These are phyloP conservation scores for Fusarium succisae DNA, from an alignment of 2,329 filamentous ascomycete genomes.

Conservation along the genomic window DNA sequence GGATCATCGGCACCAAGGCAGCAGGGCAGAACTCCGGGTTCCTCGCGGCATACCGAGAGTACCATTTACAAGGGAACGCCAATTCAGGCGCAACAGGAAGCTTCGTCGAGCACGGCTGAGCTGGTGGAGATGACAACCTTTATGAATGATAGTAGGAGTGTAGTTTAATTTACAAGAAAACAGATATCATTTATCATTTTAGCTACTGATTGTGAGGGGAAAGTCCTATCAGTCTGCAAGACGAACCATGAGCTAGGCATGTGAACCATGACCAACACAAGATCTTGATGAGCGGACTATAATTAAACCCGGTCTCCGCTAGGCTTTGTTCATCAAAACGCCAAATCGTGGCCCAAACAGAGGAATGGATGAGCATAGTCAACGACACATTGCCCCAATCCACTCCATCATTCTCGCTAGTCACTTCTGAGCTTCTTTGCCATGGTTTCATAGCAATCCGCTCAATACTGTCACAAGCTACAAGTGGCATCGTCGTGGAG, in stretches of 20 bases:
- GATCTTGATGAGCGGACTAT: rapidly evolving
- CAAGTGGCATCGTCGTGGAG: not conserved
- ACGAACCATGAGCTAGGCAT: not conserved
- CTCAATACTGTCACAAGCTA: not conserved
- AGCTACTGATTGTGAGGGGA: rapidly evolving
- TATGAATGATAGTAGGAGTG: not conserved
- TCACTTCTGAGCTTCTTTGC: not conserved
- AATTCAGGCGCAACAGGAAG: not conserved
- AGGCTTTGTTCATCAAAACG: rapidly evolving
- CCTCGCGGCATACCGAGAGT: not conserved
- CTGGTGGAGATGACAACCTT: not conserved
- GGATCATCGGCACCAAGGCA: not conserved
- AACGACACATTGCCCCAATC: not conserved
- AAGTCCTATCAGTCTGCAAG: not conserved
- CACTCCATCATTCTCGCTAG: too few species aligned
- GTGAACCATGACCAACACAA: not conserved
- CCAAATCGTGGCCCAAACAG: rapidly evolving
- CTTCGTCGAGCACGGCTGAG: not conserved
- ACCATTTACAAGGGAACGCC: not conserved
- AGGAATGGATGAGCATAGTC: not conserved
- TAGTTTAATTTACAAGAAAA: not conserved
- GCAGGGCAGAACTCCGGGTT: not conserved
- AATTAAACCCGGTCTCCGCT: rapidly evolving
- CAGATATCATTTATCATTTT: not conserved
- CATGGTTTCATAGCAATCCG: rapidly evolving